Percentiles rank a stretch among this genome's conserved stretches.
These are phyloP conservation scores for Cicer chorassanicum DNA, from an alignment of 306 rosid species.

Conservation along the genomic window DNA sequence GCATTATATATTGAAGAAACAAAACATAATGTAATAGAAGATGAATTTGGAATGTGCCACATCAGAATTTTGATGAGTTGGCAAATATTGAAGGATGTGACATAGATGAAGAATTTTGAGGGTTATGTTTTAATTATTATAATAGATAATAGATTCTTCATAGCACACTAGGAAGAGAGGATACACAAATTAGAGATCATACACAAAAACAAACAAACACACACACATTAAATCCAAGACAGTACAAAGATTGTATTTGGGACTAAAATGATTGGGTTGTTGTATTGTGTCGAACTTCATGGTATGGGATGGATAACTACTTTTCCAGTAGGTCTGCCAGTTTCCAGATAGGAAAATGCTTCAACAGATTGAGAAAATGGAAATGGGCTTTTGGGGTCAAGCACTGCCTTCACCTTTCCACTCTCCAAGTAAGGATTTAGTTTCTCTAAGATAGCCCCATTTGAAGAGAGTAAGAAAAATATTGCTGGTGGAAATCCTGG, in stretches of 20 bases:
- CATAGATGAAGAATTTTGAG: no score
- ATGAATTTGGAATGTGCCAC: no score
- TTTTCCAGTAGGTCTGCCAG: slow-evolving; percentile 28
- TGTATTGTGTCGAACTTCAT: not conserved
- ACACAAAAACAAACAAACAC: not conserved
- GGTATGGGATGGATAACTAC: slow-evolving; percentile 27
- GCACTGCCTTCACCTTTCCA: slow-evolving; percentile 33
- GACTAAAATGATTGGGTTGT: not conserved
- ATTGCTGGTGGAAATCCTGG: slow-evolving; percentile 21
- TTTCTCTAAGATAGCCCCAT: slow-evolving; percentile 26
- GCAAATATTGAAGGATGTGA: no score
- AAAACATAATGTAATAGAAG: no score
- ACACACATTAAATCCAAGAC: not conserved
- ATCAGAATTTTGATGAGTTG: no score
- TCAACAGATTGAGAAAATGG: slow-evolving; percentile 31
- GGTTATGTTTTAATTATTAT: no score
- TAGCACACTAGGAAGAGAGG: not conserved
- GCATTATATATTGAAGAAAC: no score
- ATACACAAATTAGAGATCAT: not conserved
- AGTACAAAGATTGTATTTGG: not conserved
- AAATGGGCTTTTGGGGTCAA: slow-evolving; percentile 19
- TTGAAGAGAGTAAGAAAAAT: not conserved
- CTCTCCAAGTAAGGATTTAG: slow-evolving; percentile 28
- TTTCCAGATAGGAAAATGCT: slow-evolving; percentile 30
- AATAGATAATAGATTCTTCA: no score